Evolutionary conservation across 306 rosid species (phyloP).

Genomic region (Rubus idaeus): DNA sequence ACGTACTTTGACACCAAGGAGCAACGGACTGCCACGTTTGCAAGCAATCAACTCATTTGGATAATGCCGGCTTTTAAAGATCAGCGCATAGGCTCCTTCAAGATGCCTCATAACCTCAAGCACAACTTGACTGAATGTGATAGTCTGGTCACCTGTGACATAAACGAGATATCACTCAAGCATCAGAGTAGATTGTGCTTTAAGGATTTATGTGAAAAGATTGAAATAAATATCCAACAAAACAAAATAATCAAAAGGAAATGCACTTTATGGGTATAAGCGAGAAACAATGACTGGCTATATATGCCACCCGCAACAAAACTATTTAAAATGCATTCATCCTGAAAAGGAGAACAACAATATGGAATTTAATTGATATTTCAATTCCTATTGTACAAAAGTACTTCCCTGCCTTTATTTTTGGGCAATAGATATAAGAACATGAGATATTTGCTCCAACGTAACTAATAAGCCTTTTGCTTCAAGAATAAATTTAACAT

Average conservation of each 20-base stretch:
- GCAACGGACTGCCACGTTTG: slow-evolving; percentile 96
- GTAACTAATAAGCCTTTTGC: background rate
- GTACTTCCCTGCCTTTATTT: slow-evolving; percentile 4
- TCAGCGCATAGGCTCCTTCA: slow-evolving; percentile 99
- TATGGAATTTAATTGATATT: background rate
- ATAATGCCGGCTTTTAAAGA: slow-evolving; percentile 87
- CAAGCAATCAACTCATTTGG: slow-evolving; percentile 98
- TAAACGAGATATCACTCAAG: slow-evolving; percentile 30
- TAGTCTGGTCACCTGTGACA: slow-evolving; percentile 68
- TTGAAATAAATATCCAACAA: slow-evolving; percentile 5
- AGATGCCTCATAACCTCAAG: slow-evolving; percentile 99
- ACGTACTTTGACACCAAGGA: slow-evolving; percentile 92
- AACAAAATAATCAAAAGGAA: background rate
- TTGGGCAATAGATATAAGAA: background rate
- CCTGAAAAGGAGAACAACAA: background rate
- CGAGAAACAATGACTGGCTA: background rate
- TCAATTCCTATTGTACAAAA: background rate
- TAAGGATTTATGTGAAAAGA: slow-evolving; percentile 1
- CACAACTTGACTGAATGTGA: slow-evolving; percentile 94
- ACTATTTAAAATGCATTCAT: background rate
- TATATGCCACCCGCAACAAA: background rate
- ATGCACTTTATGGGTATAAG: background rate
- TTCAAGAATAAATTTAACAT: background rate
- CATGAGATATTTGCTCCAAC: background rate
- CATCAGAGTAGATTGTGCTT: slow-evolving; percentile 22